Evolutionary conservation across 176 grass and related monocot species (phyloP).

Genomic region (Aegilops umbellulata): DNA sequence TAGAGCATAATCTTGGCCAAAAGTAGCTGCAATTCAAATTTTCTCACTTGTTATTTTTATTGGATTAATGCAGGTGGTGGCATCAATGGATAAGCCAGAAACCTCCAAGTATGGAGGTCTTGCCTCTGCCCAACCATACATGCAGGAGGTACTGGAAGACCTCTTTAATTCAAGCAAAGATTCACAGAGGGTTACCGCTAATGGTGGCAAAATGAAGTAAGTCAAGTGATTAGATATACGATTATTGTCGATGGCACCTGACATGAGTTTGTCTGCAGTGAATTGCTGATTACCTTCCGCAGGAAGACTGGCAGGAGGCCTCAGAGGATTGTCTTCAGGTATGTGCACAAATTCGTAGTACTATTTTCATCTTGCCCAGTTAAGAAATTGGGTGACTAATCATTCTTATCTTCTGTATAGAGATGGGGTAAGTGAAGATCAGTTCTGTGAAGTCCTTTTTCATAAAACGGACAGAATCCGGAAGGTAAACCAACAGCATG

Average conservation of each 20-base stretch:
- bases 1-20: background rate
- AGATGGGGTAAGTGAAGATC: too few species aligned
- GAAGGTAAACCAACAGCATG: background rate
- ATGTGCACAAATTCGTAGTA: background rate
- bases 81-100: slow-evolving; percentile 64
- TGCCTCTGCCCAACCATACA: slow-evolving; percentile 46
- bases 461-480: slow-evolving; percentile 61
- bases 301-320: slow-evolving; percentile 28
- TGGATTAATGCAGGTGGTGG: slow-evolving; percentile 44
- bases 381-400: too few species aligned
- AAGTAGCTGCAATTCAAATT: too few species aligned
- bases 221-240: background rate
- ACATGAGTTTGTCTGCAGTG: slow-evolving; percentile 32
- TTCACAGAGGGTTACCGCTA: background rate
- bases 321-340: slow-evolving; percentile 56
- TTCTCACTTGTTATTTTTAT: background rate
- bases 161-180: slow-evolving; percentile 37
- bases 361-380: background rate
- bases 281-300: slow-evolving; percentile 40
- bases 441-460: slow-evolving; percentile 15
- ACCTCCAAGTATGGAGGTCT: slow-evolving; percentile 54
- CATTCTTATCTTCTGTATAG: too few species aligned
- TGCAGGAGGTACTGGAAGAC: slow-evolving; percentile 51
- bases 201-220: slow-evolving; percentile 47
- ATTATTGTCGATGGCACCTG: background rate